A percentile compares a stretch with the other conserved stretches of the same genome.
Evolutionary conservation across 1,284 basidiomycete genomes (phyloP).

Genomic region (Mrakiaceae sp.): DNA sequence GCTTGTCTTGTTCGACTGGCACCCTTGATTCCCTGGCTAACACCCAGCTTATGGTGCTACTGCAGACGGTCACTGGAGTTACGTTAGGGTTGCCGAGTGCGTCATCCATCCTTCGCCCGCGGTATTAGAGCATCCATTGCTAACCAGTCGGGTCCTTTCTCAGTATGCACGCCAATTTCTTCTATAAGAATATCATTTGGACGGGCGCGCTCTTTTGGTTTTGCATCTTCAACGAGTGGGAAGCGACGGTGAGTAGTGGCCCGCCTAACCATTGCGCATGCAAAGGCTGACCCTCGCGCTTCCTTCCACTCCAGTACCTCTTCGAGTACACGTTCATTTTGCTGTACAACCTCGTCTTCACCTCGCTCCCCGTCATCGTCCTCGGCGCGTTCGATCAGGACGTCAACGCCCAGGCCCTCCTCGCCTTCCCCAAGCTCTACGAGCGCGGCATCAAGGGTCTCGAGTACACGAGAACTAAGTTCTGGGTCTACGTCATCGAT

Average conservation of each 20-base stretch:
- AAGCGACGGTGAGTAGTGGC: constrained; percentile 37
- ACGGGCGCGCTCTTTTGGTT: constrained; percentile 82
- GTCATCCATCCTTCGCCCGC: constrained; percentile 55
- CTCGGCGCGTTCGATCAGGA: constrained; percentile 95
- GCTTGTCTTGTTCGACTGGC: neutral
- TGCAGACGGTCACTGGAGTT: constrained; percentile 78
- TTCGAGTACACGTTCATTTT: constrained; percentile 93
- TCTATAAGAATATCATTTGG: constrained; percentile 67
- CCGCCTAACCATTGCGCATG: neutral
- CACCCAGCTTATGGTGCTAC: neutral
- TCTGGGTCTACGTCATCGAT: constrained; percentile 92
- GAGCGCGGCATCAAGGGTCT: constrained; percentile 81
- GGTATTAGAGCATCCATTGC: constrained; percentile 47
- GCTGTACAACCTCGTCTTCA: constrained; percentile 88
- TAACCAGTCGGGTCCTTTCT: constrained; percentile 40
- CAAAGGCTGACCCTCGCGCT: constrained; percentile 41
- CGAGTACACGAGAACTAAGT: constrained; percentile 82
- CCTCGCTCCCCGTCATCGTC: constrained; percentile 57
- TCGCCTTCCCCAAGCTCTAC: constrained; percentile 90
- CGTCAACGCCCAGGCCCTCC: constrained; percentile 74
- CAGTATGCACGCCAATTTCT: constrained; percentile 85
- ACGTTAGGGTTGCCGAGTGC: constrained; percentile 93
- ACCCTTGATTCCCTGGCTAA: neutral
- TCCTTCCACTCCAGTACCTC: constrained; percentile 73
- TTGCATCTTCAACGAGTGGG: constrained; percentile 62